A percentile compares a stretch with the other conserved stretches of the same genome.
These are phyloP conservation scores for Juglanconis sp. DNA, from an alignment of 2,329 filamentous ascomycete species.

Conservation along the genomic window DNA sequence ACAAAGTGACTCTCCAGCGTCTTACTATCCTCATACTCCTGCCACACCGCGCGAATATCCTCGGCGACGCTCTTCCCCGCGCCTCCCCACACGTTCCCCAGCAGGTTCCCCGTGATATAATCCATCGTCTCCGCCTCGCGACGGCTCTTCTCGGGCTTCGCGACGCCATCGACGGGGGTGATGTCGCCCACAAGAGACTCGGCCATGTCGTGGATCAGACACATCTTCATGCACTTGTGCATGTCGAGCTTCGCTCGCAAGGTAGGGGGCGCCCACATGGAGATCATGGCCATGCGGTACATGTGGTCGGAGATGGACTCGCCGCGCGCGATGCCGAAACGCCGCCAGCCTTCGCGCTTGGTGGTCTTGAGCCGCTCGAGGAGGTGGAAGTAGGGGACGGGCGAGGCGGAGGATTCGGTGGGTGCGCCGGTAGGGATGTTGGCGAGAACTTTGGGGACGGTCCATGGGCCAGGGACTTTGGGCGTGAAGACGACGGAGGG, in stretches of 20 bases:
- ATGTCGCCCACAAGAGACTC: constrained; percentile 95
- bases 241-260: constrained; percentile 73
- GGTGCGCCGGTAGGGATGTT: constrained; percentile 59
- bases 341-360: constrained; percentile 91
- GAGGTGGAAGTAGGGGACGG: constrained; percentile 89
- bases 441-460: constrained; percentile 60
- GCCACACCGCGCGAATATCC: constrained; percentile 78
- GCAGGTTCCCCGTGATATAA: constrained; percentile 70
- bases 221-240: constrained; percentile 87
- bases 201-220: constrained; percentile 95
- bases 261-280: constrained; percentile 80
- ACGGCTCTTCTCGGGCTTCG: constrained; percentile 83
- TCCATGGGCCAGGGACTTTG: constrained; percentile 48
- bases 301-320: constrained; percentile 98
- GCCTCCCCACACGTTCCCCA: constrained; percentile 74
- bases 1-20: constrained; percentile 87
- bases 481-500: constrained; percentile 34
- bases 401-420: constrained; percentile 62
- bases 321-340: constrained; percentile 73
- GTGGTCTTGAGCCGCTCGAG: constrained; percentile 93
- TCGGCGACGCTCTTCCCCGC: constrained; percentile 47
- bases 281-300: constrained; percentile 98
- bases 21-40: constrained; percentile 87
- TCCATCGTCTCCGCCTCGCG: constrained; percentile 90
- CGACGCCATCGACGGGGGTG: constrained; percentile 82